A percentile compares a stretch with the other conserved stretches of the same genome.
Conservation (phyloP, 306 rosid genomes). For the Erythrophleum fordii region DNA sequence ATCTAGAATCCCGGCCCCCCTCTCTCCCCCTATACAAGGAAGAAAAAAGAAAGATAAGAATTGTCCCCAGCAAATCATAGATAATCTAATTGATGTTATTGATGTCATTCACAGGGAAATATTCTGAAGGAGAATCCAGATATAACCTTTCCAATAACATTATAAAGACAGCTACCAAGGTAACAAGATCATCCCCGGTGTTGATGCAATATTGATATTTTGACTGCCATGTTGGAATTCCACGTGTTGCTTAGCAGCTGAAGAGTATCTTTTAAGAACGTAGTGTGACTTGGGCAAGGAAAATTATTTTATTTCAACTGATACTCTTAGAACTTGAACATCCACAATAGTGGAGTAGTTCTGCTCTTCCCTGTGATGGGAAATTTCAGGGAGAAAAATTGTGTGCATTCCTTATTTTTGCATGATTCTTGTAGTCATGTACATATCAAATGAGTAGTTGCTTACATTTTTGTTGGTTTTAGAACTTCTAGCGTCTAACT, state of each 20-base stretch:
- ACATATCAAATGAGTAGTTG: background rate
- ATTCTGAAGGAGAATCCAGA: slow-evolving; percentile 91
- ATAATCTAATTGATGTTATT: slow-evolving; percentile 16
- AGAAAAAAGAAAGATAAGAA: background rate
- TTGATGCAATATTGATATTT: slow-evolving; percentile 16
- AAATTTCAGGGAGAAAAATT: slow-evolving; percentile 12
- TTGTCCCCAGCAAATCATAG: background rate
- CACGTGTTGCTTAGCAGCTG: background rate
- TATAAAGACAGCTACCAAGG: slow-evolving; percentile 66
- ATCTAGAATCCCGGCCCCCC: background rate
- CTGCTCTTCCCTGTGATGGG: background rate
- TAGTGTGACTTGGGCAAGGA: slow-evolving; percentile 24
- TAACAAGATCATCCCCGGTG: slow-evolving; percentile 39
- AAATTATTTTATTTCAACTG: slow-evolving; percentile 16
- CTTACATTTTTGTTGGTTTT: background rate
- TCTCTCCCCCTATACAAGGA: background rate
- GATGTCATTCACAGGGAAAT: slow-evolving; percentile 59
- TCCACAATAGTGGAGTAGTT: background rate
- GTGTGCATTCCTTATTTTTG: background rate
- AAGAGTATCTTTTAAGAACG: slow-evolving; percentile 19
- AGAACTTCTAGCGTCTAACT: background rate
- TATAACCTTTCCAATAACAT: slow-evolving; percentile 63
- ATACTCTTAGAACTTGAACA: slow-evolving; percentile 14
- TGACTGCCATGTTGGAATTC: slow-evolving; percentile 26
- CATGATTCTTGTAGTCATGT: background rate